Base-by-base conservation (phyloP, 495 filamentous ascomycete genomes). In the Saxispiralis lemnorum region DNA sequence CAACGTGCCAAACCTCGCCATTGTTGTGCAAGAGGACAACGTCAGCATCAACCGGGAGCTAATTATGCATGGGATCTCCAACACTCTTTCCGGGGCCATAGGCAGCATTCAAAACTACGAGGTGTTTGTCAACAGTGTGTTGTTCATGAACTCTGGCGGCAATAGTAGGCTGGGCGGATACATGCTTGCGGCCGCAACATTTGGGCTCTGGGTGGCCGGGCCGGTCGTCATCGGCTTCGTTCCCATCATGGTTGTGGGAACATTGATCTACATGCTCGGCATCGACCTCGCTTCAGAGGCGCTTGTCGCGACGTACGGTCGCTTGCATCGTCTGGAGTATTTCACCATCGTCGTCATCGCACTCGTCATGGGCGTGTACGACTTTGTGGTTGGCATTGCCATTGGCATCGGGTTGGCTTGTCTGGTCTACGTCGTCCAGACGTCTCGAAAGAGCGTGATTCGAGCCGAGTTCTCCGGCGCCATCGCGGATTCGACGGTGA, bases 91-190 rank as follows among this genome's bases (percentile, higher is more conserved):
- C 9, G 89, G 89, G 6, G 67, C 76, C 41, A 65, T 67, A 5
- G 89, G 89, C 15, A 94, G 86, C 56, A 88, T 97, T 40, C 89
- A 96, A 69, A 97, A 97, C 58, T 97, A 97, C 54, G 71, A 96
- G 14, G 89, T 96, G 10, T 97, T 95, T 53, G 86, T 85, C 37
- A 97, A 97, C 51, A 93, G 83, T 54, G 68, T 88, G n/a, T 67
- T 97, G 17, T 95, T 97, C 61, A 93, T 95, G 52, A 72, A 78
- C 12, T 89, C 81, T 38, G 89, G 89, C 17, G 89, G 86, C 12
- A 70, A 86, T 52, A 89, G 77, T 48, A 78, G 89, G 35, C 56
- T 92, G 17, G 89, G 84, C 14, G 89, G 89, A 9, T 54, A 89
- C n/a, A 69, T 88, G 66, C 70, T 97, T 34, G 92, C 89, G 11